Percentiles rank a stretch among this genome's conserved stretches.
phyloP scores from a whole-genome alignment of 2,329 filamentous ascomycete species.

The Clarireedia homoeocarpa region DNA sequence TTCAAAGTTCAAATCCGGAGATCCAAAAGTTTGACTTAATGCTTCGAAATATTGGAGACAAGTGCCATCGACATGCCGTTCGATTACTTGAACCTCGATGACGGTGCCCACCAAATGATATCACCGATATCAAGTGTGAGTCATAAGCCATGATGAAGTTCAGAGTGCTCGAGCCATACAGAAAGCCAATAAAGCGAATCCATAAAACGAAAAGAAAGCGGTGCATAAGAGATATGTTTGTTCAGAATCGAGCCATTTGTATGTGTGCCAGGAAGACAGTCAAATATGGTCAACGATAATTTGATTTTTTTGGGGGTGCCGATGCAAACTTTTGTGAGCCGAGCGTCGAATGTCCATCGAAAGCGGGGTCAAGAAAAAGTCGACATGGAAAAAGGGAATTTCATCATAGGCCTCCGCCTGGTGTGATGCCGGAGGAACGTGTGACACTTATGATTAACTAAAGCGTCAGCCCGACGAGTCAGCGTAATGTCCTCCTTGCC shows the following conservation, averaged over 20 bases:
- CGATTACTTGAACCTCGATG: conserved; percentile 25
- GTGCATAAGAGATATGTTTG: conserved; percentile 24
- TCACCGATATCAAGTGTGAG: conserved; percentile 13
- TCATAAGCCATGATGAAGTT: conserved; percentile 22
- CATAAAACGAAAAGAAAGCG: conserved; percentile 23
- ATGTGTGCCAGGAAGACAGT: conserved; percentile 19
- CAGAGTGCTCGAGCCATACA: conserved; percentile 29
- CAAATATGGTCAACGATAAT: conserved; percentile 18
- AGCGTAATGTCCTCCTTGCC: conserved; percentile 63
- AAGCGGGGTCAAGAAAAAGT: neutral
- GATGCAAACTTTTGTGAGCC: neutral
- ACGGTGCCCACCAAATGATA: conserved; percentile 5
- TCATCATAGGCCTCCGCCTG: conserved; percentile 32
- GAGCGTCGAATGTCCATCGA: neutral
- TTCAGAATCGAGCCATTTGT: conserved; percentile 3
- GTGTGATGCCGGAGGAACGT: conserved; percentile 53
- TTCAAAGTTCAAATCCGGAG: conserved; percentile 12
- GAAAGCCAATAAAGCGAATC: conserved; percentile 27
- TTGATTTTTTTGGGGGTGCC: neutral
- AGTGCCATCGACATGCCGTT: conserved; percentile 31
- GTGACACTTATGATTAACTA: conserved; percentile 77
- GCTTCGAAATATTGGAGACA: conserved; percentile 21
- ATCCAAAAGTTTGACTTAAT: conserved; percentile 17
- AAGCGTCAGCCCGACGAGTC: conserved; percentile 70
- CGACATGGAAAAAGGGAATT: neutral